Evolutionary conservation across 345 rosid genomes (phyloP).

Genomic region (sweet orange (Citrus sinensis)): DVS_A1.0 CM039166.1:25017001-25017500

Average conservation of each 20-base stretch:
- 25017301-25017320: not conserved
- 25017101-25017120: not conserved
- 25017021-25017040: not conserved
- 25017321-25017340: not conserved
- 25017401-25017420: conserved; percentile 81
- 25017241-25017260: not conserved
- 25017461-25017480: not conserved
- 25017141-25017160: not conserved
- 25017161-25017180: not conserved
- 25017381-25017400: conserved; percentile 96
- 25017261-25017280: not conserved
- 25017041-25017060: not conserved
- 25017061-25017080: not conserved
- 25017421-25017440: conserved; percentile 94
- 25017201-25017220: not conserved
- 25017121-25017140: not conserved
- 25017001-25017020: not conserved
- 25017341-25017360: not conserved
- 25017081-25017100: not conserved
- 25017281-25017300: not conserved
- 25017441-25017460: not conserved
- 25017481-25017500: not conserved
- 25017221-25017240: not conserved
- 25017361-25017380: conserved; percentile 75
- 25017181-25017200: not conserved